Evolutionary conservation across 495 filamentous ascomycete species (phyloP), one percentile per base, ranked within the genome.

Genomic region (Baudoinia panamericana): DNA sequence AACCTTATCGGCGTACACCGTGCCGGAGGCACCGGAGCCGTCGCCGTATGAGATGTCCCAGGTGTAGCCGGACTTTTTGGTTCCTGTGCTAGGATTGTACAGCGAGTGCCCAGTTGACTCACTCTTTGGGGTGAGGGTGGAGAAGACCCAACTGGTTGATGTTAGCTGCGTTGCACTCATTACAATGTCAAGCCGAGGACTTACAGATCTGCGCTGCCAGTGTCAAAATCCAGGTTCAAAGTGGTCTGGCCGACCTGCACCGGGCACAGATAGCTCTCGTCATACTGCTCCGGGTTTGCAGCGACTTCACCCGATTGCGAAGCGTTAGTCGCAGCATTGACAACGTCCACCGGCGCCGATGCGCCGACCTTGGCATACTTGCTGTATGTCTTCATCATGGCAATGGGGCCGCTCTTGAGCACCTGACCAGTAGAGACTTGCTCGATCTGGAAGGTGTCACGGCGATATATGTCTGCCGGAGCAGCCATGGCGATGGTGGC

Each of bases 171-270:
- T 8, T 42, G 36, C 7, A 39, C 17, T 29, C 36, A 29, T 11
- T 29, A 6, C 30, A 22, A 20, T 5, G 8, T 16, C 20, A 17
- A 39, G 11, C 13, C 6, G 27, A 22, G 4, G 15, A 65, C 72
- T 63, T 58, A 84, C 67, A 87, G 70, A 61, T 87, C 82, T 30
- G 76, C 72, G 27, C 75, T 80, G 3, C 82, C 82, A 28, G 82
- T 84, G 55, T 87, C 82, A 51, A 84, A 69, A 54, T 84, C 75
- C 41, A 86, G 52, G 50, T 75, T 69, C 49, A 84, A 54, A 4
- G 65, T 70, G 38, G 75, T 71, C 10, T 62, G 61, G 43, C 82
- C 82, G 43, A 85, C 64, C 2, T 58, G 65, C 38, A 85, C 78
- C 12, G 78, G 77, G 19, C 68, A 70, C 45, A 85, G 54, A 48